Evolutionary conservation across 495 filamentous ascomycete genomes (phyloP), one percentile per base, ranked within the genome.

Genomic region (Lasiosphaeria miniovina): DNA sequence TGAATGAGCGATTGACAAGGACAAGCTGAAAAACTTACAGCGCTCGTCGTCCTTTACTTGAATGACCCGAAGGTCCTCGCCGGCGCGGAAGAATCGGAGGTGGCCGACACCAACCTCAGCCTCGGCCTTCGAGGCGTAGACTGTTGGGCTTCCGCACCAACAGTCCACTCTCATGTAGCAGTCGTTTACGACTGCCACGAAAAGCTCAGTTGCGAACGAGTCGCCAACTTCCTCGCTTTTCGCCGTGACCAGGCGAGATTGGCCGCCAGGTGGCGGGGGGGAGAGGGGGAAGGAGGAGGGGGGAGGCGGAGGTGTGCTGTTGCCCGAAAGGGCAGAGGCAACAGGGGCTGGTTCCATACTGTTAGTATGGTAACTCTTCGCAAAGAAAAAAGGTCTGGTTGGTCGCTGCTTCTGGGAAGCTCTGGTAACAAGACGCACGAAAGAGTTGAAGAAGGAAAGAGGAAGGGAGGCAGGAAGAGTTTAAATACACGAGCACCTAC

Each of bases 81-180:
- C 63, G 33, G 34, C 32, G 6, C 51, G n/a, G 54, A 65, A 72
- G 34, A 72, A 72, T n/a, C 70, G 70, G 6, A 72, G 51, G n/a
- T 68, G 68, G 1, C 70, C 70, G 3, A 8, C 15, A 9, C 63
- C 69, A 6, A n/a, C 14, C 35, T 65, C 52, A 4, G 68, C 68
- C 14, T 63, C 65, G 15, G 64, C 55, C 46, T 36, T 59, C 4
- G 62, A 62, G 6, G 54, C 61, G 53, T 64, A 69, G 15, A 72
- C 66, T 6, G 41, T 54, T 0, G 68, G 70, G 3, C 49, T 34
- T 9, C 59, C 58, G 38, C 70, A 72, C 36, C 45, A 55, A 49
- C 70, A 72, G 24, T 24, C 24, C 4, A 48, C 56, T 17, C 64
- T 49, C 66, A 70, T 72, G 31, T 56, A 55, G 12, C 64, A 64